Base-by-base conservation (phyloP, 306 rosid species). In the Castanopsis chinensis region DNA sequence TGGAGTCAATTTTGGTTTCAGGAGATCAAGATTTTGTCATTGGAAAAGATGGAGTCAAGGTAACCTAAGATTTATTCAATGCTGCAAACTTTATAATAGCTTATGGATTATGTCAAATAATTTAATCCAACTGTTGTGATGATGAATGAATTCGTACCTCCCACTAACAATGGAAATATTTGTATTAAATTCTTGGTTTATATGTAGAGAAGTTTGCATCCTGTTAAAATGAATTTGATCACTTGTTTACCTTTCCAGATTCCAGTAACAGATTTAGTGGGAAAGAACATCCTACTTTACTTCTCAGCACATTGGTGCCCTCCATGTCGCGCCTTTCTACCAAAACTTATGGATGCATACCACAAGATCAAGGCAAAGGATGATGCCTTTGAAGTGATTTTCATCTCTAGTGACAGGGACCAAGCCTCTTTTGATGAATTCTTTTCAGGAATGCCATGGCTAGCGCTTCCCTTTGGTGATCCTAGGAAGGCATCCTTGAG, bases 291-390 rank as follows among this genome's bases (percentile, higher is more conserved):
- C 71, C 88, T 94, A 49, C 88, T 94, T 20, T 94, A 92, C 82
- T 94, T 94, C 89, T 94, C 97, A 51, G 97, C 94, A 11, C 92
- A 91, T 11, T 91, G 97, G 96, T 89, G 96, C 76, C 90, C 92
- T 51, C 93, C 94, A 37, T 92, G 94, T 79, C 91, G 91, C 23
- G 91, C 91, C 54, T 92, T 94, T 85, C 78, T 87, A n/a, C 98
- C 97, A 32, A 89, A 88, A 79, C 94, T 92, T 41, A 21, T 76
- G 8, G 86, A 92, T 51, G 86, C 88, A 79, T 94, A 90, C 55
- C 68, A 86, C 33, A 84, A 87, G 84, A 91, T 92, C 13, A 94
- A 90, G 85, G 91, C 75, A 43, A 87, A 83, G 33, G 83, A 83
- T 69, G 82, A 82, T 67, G 88, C 88, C 25, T 81, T 94, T 13